Percentiles rank a stretch among this genome's conserved stretches.
Evolutionary conservation across 805 yeast species (phyloP).

Genomic region (Kazachstania martiniae): DNA sequence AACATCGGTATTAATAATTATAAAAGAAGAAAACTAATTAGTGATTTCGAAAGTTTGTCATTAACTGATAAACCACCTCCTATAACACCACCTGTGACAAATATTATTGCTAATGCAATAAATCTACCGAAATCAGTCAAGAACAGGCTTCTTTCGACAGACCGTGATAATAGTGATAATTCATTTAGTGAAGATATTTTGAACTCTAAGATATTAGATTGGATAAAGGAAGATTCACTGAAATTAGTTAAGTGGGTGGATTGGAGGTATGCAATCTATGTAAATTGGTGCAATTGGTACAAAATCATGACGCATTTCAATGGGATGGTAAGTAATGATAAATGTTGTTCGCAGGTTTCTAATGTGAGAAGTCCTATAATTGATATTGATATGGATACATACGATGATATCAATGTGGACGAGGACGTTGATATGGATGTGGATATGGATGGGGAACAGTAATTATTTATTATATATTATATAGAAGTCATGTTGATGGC

Average conservation of each 20-base stretch:
- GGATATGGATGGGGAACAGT: slow-evolving; percentile 7
- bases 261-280: slow-evolving; percentile 10
- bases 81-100: not conserved
- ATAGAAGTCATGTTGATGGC: not conserved
- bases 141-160: slow-evolving; percentile 1
- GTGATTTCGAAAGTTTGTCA: slow-evolving; percentile 25
- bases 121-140: slow-evolving; percentile 4
- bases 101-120: slow-evolving; percentile 5
- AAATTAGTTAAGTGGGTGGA: slow-evolving; percentile 24
- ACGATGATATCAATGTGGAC: not conserved
- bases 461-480: not conserved
- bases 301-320: too few species aligned
- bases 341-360: too few species aligned
- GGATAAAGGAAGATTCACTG: slow-evolving; percentile 17
- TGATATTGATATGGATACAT: slow-evolving; percentile 1
- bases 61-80: not conserved
- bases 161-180: not conserved
- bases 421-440: slow-evolving; percentile 7
- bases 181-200: slow-evolving; percentile 6
- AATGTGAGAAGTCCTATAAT: too few species aligned
- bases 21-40: slow-evolving; percentile 24
- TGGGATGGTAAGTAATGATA: too few species aligned
- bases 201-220: slow-evolving; percentile 17
- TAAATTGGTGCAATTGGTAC: slow-evolving; percentile 27
- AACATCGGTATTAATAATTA: slow-evolving; percentile 20